Percentiles rank a stretch among this genome's conserved stretches.
These are phyloP conservation scores for Stachybotrys elegans DNA, from an alignment of 2,329 filamentous ascomycete species.

Conservation along the genomic window DNA sequence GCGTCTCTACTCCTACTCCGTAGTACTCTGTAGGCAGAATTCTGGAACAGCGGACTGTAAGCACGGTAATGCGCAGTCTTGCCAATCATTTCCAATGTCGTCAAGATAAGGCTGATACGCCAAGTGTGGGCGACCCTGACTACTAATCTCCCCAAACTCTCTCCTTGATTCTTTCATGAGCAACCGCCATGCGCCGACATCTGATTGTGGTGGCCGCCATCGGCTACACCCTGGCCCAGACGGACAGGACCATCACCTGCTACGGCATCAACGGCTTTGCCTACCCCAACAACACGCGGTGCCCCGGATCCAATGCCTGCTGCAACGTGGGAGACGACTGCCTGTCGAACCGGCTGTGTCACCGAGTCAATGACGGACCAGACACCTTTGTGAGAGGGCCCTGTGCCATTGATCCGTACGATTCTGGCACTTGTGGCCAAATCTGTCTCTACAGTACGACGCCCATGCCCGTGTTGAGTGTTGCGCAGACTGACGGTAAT, in stretches of 20 bases:
- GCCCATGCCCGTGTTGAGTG: neutral
- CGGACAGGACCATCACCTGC: neutral
- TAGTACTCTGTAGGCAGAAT: too few species aligned
- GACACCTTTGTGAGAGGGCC: constrained; percentile 12
- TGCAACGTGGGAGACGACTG: constrained; percentile 11
- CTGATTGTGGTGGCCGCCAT: too few species aligned
- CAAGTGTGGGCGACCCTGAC: too few species aligned
- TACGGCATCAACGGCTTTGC: constrained; percentile 1
- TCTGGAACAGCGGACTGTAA: too few species aligned
- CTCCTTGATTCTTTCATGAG: too few species aligned
- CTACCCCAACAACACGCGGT: constrained; percentile 3
- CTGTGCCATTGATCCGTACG: constrained; percentile 9
- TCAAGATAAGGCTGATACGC: too few species aligned
- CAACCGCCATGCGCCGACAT: too few species aligned
- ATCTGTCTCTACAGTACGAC: constrained; percentile 9
- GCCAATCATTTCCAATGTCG: too few species aligned
- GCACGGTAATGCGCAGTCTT: too few species aligned
- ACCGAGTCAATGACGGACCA: constrained; percentile 7
- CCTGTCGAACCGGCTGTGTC: constrained; percentile 12
- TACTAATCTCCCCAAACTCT: too few species aligned
- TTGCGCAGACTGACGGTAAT: neutral
- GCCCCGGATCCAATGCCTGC: constrained; percentile 5
- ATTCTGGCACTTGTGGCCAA: constrained; percentile 4
- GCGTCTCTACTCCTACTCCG: too few species aligned
- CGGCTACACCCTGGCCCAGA: neutral